Base-by-base conservation (phyloP, 139 green algal species). In the Coccomyxa sp. region DNA sequence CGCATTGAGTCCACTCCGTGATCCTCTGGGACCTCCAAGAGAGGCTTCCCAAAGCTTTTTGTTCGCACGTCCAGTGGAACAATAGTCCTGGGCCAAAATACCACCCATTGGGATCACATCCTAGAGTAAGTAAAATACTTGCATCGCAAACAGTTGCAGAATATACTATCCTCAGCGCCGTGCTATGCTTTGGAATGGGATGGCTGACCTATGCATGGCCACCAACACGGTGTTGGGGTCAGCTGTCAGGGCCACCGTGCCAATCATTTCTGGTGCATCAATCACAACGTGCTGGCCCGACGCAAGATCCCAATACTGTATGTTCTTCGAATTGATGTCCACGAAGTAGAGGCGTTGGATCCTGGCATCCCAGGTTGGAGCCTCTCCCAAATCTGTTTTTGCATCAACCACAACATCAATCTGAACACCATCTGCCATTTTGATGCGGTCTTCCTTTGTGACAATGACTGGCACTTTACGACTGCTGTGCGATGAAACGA, bases 271-370 rank as follows among this genome's bases (percentile, higher is more conserved):
- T 38, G 63, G 77, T 27, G 63, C 32, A 23, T 74, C 51, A 51
- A 86, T 86, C 27, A 25, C 31, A 59, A 80, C 77, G 77, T 79
- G 77, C 0, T 81, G n/a, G 16, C 74, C 71, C 15, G 58, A 32
- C 13, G 30, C 17, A 14, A 82, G 79, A 17, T 80, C 31, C 17
- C 76, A 90, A 10, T 76, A 58, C 23, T 91, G 86, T 10, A 92
- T 87, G 0, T 60, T 38, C 38, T 86, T 85, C 18, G 80, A 27
- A 60, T 91, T 92, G 77, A 92, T 91, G 82, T 92, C 89, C 21
- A 92, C 88, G 79, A 91, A 92, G 68, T 92, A 91, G 9, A 92
- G 67, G 10, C 67, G 84, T n/a, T 81, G 23, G 10, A 51, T 84
- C 30, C 82, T 51, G 17, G 80, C 88, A 30, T 92, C 89, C 79